Evolutionary conservation across 768 basidiomycete species (phyloP).

Genomic region (Tricholoma hemisulphureum): DNA sequence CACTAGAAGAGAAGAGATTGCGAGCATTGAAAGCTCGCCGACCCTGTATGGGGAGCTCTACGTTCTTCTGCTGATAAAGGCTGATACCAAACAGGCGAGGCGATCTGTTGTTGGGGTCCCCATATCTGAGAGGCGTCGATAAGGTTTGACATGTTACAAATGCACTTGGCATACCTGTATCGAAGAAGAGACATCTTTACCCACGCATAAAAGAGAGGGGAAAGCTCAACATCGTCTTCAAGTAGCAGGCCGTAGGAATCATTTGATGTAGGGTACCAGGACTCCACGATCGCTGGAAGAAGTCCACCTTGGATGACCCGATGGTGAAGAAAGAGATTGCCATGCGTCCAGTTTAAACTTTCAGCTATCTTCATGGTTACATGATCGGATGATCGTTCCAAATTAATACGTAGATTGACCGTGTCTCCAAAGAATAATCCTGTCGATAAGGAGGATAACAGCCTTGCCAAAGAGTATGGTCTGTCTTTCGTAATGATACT

Average conservation of each 20-base stretch:
- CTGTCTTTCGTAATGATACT: constrained; percentile 78
- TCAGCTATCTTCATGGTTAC: constrained; percentile 56
- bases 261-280: constrained; percentile 79
- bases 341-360: constrained; percentile 58
- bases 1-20: constrained; percentile 45
- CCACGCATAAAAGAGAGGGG: constrained; percentile 85
- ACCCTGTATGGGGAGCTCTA: constrained; percentile 69
- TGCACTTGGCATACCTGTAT: constrained; percentile 54
- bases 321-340: constrained; percentile 60
- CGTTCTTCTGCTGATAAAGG: constrained; percentile 82
- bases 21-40: constrained; percentile 68
- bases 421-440: constrained; percentile 69
- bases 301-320: constrained; percentile 79
- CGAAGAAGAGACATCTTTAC: constrained; percentile 73
- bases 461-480: constrained; percentile 64
- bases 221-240: constrained; percentile 86
- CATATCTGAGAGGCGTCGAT: constrained; percentile 49
- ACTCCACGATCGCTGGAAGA: constrained; percentile 81
- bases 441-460: constrained; percentile 57
- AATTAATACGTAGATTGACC: constrained; percentile 62
- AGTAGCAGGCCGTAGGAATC: constrained; percentile 77
- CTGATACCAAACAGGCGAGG: constrained; percentile 73
- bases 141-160: neutral
- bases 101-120: constrained; percentile 37
- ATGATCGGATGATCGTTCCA: constrained; percentile 71